A percentile compares a stretch with the other conserved stretches of the same genome.
These are phyloP conservation scores for Verticillium klebahnii DNA, from an alignment of 2,329 filamentous ascomycete genomes.

Conservation along the genomic window DNA sequence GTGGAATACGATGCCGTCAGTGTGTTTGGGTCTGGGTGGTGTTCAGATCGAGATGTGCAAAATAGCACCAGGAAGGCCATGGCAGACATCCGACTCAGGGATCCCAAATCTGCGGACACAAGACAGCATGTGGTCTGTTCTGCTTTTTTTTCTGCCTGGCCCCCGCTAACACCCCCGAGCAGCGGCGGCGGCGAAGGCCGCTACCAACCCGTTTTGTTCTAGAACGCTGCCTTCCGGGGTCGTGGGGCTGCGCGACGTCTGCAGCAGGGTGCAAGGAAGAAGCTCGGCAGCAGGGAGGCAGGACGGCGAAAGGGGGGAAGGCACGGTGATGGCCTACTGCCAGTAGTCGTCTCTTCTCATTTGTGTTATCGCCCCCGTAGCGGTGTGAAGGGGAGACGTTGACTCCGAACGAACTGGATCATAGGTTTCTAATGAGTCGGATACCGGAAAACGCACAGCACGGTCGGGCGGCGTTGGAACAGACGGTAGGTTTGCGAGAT, in stretches of 20 bases:
- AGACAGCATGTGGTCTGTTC: neutral
- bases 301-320: too few species aligned
- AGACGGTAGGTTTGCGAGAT: neutral
- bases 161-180: neutral
- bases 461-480: neutral
- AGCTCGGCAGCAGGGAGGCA: neutral
- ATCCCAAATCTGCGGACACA: neutral
- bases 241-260: neutral
- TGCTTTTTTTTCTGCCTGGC: neutral
- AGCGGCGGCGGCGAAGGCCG: neutral
- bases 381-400: neutral
- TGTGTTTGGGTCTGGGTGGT: neutral
- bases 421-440: neutral
- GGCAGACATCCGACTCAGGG: neutral
- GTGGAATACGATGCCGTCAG: neutral
- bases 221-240: slow-evolving; percentile 4
- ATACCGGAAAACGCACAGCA: neutral
- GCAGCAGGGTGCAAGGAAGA: neutral
- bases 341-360: neutral
- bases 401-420: neutral
- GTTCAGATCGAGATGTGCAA: neutral
- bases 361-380: neutral
- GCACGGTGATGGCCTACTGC: neutral
- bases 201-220: slow-evolving; percentile 3
- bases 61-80: neutral